Evolutionary conservation across 768 basidiomycete genomes (phyloP).

Genomic region (Boletus barrowsii): DNA sequence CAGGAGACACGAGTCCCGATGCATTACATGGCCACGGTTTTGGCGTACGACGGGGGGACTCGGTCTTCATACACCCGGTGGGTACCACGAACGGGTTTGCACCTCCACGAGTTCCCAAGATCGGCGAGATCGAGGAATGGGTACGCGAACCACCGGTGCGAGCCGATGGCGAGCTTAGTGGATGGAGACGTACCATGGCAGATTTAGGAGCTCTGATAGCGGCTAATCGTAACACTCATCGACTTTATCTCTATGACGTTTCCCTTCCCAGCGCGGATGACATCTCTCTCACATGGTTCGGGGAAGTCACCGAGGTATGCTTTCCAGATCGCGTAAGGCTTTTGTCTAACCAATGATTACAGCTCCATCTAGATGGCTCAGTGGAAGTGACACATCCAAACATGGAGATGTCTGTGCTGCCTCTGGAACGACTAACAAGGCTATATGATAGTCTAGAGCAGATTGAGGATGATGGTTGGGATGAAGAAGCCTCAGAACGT

Average conservation of each 20-base stretch:
- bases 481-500: constrained; percentile 33
- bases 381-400: constrained; percentile 73
- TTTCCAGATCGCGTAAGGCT: neutral
- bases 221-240: constrained; percentile 39
- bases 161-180: constrained; percentile 50
- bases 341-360: constrained; percentile 8
- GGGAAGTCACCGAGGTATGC: constrained; percentile 76
- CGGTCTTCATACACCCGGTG: constrained; percentile 73
- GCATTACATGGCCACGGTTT: constrained; percentile 53
- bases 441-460: constrained; percentile 82
- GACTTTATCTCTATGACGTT: constrained; percentile 40
- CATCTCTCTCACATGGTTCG: constrained; percentile 68
- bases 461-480: constrained; percentile 67
- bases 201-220: constrained; percentile 63
- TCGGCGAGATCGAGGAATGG: constrained; percentile 84
- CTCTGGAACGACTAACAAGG: constrained; percentile 66
- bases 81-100: constrained; percentile 71
- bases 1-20: constrained; percentile 46
- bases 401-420: constrained; percentile 45
- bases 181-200: constrained; percentile 72
- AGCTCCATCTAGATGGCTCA: constrained; percentile 75
- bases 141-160: constrained; percentile 57
- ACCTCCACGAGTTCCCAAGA: constrained; percentile 69
- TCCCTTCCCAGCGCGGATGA: constrained; percentile 40
- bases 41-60: constrained; percentile 81